phyloP scores from a whole-genome alignment of 83 land plant genomes.

The Diphasiastrum complanatum region DNA sequence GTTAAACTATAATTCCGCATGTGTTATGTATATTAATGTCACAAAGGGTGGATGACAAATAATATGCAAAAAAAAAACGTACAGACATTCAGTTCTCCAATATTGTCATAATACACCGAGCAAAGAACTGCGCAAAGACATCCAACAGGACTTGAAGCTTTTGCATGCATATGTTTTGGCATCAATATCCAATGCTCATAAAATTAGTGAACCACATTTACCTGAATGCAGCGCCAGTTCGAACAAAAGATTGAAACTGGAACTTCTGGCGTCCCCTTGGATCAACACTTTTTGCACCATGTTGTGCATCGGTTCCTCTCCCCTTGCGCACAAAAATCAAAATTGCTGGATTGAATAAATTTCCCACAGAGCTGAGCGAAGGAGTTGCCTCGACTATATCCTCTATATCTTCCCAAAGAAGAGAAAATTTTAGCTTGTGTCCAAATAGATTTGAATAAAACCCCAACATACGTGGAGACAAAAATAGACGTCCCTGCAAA shows the following conservation, averaged over 20 bases:
- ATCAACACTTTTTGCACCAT: constrained; percentile 73
- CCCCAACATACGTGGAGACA: constrained; percentile 75
- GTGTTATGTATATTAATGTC: too few species aligned
- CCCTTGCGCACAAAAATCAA: constrained; percentile 60
- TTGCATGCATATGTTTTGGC: too few species aligned
- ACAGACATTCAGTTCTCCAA: too few species aligned
- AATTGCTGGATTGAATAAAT: constrained; percentile 51
- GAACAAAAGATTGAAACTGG: constrained; percentile 88
- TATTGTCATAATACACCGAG: too few species aligned
- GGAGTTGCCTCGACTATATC: constrained; percentile 71
- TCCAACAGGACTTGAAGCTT: too few species aligned
- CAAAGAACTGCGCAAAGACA: too few species aligned
- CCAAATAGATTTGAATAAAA: constrained; percentile 81
- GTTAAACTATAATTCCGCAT: too few species aligned
- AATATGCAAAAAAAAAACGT: too few species aligned
- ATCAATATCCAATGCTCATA: too few species aligned
- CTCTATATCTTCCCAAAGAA: constrained; percentile 91
- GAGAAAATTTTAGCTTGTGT: constrained; percentile 68
- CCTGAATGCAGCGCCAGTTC: constrained; percentile 67
- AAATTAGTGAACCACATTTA: constrained; percentile 35
- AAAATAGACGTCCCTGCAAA: constrained; percentile 78
- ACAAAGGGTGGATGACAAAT: too few species aligned
- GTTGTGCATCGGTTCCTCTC: constrained; percentile 70
- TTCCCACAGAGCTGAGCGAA: constrained; percentile 57
- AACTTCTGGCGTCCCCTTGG: constrained; percentile 72